Evolutionary conservation across 108 stramenopile species (phyloP).

Genomic region (Aurantiochytrium sp.): DNA sequence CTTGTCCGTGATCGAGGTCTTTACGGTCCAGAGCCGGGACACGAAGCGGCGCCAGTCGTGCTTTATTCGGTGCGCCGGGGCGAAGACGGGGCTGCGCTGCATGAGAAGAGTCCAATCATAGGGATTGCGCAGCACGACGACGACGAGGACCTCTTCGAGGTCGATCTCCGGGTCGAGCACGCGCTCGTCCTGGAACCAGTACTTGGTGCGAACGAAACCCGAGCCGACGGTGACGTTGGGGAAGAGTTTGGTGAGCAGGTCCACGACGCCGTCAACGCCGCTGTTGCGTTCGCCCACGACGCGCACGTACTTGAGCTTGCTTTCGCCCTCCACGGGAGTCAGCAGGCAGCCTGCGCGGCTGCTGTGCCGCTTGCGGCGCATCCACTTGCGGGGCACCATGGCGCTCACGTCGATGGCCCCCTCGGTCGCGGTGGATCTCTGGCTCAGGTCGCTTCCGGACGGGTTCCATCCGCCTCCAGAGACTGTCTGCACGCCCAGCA

Average conservation of each 20-base stretch:
- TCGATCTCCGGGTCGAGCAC: not conserved
- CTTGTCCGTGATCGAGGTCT: slow-evolving; percentile 6
- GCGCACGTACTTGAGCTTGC: slow-evolving; percentile 5
- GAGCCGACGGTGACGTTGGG: slow-evolving; percentile 12
- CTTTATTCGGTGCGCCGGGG: not conserved
- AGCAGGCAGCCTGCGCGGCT: not conserved
- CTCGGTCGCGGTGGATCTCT: not conserved
- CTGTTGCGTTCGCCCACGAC: slow-evolving; percentile 19
- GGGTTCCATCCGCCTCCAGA: not conserved
- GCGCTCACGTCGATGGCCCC: not conserved
- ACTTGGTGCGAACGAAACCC: not conserved
- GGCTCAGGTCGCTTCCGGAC: not conserved
- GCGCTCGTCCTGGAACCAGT: slow-evolving; percentile 16
- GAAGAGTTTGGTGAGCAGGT: not conserved
- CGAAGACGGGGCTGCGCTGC: not conserved
- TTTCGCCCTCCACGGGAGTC: not conserved
- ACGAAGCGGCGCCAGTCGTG: not conserved
- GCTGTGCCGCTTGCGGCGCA: not conserved
- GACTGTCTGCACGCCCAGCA: not conserved
- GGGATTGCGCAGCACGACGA: slow-evolving; percentile 2
- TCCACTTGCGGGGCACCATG: not conserved
- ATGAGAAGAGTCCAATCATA: not conserved
- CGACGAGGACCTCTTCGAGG: slow-evolving; percentile 12
- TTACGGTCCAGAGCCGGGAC: not conserved
- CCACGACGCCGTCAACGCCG: slow-evolving; percentile 18